A percentile compares a stretch with the other conserved stretches of the same genome.
Conservation (phyloP, 495 filamentous ascomycete species). For the Aspergillus ostianus region DNA sequence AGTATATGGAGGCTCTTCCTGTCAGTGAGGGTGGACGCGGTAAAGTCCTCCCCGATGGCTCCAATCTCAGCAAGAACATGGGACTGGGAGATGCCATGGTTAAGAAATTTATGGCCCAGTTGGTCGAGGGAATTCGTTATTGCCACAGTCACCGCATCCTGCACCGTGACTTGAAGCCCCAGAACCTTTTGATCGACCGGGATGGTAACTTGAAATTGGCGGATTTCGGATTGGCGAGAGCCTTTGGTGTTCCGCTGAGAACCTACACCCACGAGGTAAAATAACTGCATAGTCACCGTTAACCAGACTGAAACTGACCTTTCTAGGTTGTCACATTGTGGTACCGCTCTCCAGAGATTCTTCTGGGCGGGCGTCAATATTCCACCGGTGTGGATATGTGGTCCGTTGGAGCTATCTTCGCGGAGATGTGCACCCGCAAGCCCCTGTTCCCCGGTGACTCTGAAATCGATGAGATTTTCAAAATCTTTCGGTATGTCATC, state of each 20-base stretch:
- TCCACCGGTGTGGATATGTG: conserved; percentile 99
- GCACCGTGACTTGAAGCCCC: conserved; percentile 95
- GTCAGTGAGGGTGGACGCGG: conserved; percentile 86
- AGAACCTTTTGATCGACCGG: conserved; percentile 92
- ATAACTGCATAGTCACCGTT: neutral
- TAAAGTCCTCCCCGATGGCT: conserved; percentile 81
- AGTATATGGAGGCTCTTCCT: conserved; percentile 98
- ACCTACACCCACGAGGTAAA: conserved; percentile 94
- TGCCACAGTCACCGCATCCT: conserved; percentile 94
- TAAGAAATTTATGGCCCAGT: conserved; percentile 96
- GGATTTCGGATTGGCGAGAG: conserved; percentile 94
- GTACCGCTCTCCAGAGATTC: conserved; percentile 97
- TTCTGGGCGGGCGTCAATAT: conserved; percentile 96
- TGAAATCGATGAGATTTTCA: conserved; percentile 99
- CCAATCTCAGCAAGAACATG: conserved; percentile 62
- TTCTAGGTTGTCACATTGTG: conserved; percentile 88
- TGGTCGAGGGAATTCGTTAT: conserved; percentile 87
- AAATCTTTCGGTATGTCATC: conserved; percentile 82
- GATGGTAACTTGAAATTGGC: conserved; percentile 96
- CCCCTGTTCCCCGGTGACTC: conserved; percentile 97
- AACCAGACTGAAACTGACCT: conserved; percentile 6
- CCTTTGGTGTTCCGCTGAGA: conserved; percentile 92
- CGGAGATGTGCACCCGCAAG: conserved; percentile 99
- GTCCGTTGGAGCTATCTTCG: conserved; percentile 98
- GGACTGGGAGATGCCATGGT: conserved; percentile 89